These are phyloP conservation scores for Phanerochaete sordida DNA, from an alignment of 768 basidiomycete species.

Conservation along the genomic window DNA sequence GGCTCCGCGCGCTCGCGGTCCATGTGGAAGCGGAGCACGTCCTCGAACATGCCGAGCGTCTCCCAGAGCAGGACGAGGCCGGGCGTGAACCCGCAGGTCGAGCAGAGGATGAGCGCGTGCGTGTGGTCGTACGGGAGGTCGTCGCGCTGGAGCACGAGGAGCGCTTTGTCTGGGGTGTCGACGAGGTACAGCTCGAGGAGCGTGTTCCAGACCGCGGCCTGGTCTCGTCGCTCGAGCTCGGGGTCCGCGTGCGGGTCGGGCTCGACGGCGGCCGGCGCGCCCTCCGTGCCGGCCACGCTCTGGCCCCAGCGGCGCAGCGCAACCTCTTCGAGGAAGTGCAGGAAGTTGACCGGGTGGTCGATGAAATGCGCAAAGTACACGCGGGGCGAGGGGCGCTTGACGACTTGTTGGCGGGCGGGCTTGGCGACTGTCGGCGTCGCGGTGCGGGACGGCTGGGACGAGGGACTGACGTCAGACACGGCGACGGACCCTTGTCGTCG, in stretches of 20 bases:
- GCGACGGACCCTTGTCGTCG: neutral
- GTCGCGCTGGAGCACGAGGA: constrained; percentile 61
- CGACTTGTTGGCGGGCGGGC: constrained; percentile 24
- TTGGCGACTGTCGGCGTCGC: constrained; percentile 11
- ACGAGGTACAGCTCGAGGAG: constrained; percentile 89
- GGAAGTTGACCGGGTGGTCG: constrained; percentile 80
- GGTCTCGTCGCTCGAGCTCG: constrained; percentile 58
- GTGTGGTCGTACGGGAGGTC: constrained; percentile 78
- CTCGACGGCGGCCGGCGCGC: constrained; percentile 9
- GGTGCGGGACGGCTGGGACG: constrained; percentile 19
- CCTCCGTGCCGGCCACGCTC: constrained; percentile 41
- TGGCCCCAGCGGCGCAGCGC: constrained; percentile 80
- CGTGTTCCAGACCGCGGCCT: constrained; percentile 92
- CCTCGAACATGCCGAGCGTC: constrained; percentile 92
- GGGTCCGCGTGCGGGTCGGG: constrained; percentile 34
- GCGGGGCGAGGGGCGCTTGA: constrained; percentile 71
- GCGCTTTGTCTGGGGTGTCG: constrained; percentile 59
- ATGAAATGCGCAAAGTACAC: constrained; percentile 94
- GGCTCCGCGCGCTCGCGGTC: constrained; percentile 57
- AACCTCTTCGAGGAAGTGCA: constrained; percentile 86
- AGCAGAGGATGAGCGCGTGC: constrained; percentile 94
- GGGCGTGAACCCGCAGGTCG: constrained; percentile 72
- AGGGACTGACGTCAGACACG: constrained; percentile 26
- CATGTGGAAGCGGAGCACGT: constrained; percentile 92
- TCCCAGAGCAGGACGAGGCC: constrained; percentile 94